These are phyloP conservation scores for Leccinum aurantiacum DNA, from an alignment of 768 basidiomycete genomes.

Conservation along the genomic window DNA sequence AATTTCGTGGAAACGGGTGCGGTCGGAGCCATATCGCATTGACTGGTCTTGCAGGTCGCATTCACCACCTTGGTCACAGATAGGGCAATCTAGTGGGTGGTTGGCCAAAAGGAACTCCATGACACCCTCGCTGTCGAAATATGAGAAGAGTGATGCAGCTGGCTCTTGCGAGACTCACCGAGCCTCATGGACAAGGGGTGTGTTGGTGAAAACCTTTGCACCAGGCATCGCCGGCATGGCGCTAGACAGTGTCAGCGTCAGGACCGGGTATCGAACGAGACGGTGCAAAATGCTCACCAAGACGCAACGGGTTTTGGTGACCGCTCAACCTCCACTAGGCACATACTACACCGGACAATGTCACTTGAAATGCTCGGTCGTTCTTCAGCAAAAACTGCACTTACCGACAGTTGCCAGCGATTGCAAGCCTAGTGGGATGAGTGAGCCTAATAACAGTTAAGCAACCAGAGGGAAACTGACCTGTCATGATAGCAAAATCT, in stretches of 20 bases:
- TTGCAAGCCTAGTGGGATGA: slow-evolving; percentile 66
- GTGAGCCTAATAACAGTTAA: slow-evolving; percentile 4
- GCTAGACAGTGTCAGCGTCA: slow-evolving; percentile 38
- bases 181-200: slow-evolving; percentile 86
- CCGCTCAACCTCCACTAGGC: slow-evolving; percentile 94
- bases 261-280: not conserved
- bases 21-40: slow-evolving; percentile 98
- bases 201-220: slow-evolving; percentile 89
- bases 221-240: slow-evolving; percentile 99
- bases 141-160: slow-evolving; percentile 8
- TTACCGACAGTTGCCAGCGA: slow-evolving; percentile 96
- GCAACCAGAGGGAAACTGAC: slow-evolving; percentile 34
- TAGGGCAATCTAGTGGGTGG: slow-evolving; percentile 97
- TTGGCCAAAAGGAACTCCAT: slow-evolving; percentile 99
- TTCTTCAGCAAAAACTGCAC: slow-evolving; percentile 26
- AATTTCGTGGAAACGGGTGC: slow-evolving; percentile 97
- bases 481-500: slow-evolving; percentile 89
- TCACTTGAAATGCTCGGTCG: slow-evolving; percentile 10
- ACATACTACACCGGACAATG: slow-evolving; percentile 65
- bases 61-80: slow-evolving; percentile 99
- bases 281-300: slow-evolving; percentile 52
- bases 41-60: slow-evolving; percentile 99
- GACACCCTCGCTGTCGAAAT: slow-evolving; percentile 75
- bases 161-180: slow-evolving; percentile 44
- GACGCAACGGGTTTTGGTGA: slow-evolving; percentile 95